Percentiles rank a stretch among this genome's conserved stretches.
phyloP scores from a whole-genome alignment of 352 stramenopile species.

The Phytophthora europaea region DNA sequence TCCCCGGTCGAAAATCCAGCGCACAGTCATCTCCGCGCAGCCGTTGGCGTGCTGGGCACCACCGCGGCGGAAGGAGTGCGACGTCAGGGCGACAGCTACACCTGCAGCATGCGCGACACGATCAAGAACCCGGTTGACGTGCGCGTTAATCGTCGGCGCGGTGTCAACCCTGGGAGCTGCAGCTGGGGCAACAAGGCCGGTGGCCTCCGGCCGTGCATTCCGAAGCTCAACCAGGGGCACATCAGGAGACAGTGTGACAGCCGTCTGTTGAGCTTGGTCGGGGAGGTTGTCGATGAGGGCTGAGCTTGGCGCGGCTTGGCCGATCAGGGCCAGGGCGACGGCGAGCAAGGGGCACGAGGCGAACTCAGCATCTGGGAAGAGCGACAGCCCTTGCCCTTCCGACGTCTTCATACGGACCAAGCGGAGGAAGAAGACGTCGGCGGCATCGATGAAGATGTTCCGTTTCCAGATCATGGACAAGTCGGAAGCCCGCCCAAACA shows the following conservation, averaged over 20 bases:
- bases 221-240: no score
- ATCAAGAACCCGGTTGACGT: constrained; percentile 4
- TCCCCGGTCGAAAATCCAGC: constrained; percentile 6
- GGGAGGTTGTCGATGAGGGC: neutral
- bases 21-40: neutral
- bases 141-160: neutral
- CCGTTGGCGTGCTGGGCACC: constrained; percentile 1
- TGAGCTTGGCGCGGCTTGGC: neutral
- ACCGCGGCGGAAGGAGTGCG: neutral
- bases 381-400: no score
- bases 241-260: neutral
- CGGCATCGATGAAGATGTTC: no score
- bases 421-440: no score
- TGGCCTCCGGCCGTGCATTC: no score
- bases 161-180: neutral
- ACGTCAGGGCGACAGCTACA: neutral
- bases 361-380: no score
- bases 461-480: no score
- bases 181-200: no score
- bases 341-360: no score
- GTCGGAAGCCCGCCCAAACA: no score
- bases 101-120: neutral
- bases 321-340: neutral
- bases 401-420: no score
- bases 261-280: neutral